phyloP scores from a whole-genome alignment of 225 moss, liverwort and hornwort genomes.

The Physcomitrellopsis africana region DNA sequence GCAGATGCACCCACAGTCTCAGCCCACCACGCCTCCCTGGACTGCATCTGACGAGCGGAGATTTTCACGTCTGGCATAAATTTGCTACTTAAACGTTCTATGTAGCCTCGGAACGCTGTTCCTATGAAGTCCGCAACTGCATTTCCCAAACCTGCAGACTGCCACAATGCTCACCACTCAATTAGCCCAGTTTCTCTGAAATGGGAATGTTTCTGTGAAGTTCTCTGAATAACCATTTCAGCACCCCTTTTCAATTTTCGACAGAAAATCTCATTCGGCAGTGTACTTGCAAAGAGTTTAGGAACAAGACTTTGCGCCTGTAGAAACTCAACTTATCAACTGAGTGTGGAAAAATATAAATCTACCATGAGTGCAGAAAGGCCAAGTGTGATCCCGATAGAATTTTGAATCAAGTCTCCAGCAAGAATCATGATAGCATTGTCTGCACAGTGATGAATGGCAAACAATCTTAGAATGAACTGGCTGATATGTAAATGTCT shows the following conservation, averaged over 20 bases:
- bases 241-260: not conserved
- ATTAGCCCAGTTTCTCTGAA: conserved; percentile 4
- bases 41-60: conserved; percentile 61
- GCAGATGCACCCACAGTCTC: conserved; percentile 70
- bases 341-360: not conserved
- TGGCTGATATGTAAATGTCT: not conserved
- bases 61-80: conserved; percentile 70
- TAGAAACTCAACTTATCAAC: conserved; percentile 19
- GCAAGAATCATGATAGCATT: conserved; percentile 83
- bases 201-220: conserved; percentile 5
- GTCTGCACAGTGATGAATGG: conserved; percentile 43
- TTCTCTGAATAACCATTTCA: not conserved
- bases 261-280: conserved; percentile 1
- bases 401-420: conserved; percentile 72
- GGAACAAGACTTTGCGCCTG: not conserved
- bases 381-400: conserved; percentile 67
- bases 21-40: conserved; percentile 82
- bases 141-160: conserved; percentile 81
- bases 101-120: conserved; percentile 76
- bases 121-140: conserved; percentile 69
- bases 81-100: conserved; percentile 50
- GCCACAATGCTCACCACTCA: conserved; percentile 15
- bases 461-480: not conserved
- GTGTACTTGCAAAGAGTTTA: not conserved
- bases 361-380: conserved; percentile 64